These are phyloP conservation scores for Carex myosuroides DNA, from an alignment of 176 grass and related monocot genomes.

Conservation along the genomic window DNA sequence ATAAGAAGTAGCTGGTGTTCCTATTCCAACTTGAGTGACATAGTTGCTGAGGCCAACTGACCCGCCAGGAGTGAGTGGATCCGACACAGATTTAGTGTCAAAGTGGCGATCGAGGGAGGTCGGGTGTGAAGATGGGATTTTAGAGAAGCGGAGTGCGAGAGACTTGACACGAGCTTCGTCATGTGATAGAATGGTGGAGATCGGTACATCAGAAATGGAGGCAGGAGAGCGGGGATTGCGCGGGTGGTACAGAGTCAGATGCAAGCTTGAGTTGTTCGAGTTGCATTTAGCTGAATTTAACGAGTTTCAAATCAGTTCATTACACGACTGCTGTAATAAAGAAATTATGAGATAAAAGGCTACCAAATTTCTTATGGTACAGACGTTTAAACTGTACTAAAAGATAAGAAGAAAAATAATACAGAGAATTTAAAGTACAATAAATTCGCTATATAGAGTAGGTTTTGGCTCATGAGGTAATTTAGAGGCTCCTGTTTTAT, in stretches of 20 bases:
- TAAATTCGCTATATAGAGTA: background rate
- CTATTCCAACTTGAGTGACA: slow-evolving; percentile 56
- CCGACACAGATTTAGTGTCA: slow-evolving; percentile 36
- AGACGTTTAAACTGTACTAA: background rate
- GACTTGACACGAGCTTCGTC: slow-evolving; percentile 30
- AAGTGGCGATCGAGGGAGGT: slow-evolving; percentile 8
- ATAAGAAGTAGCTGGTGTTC: slow-evolving; percentile 48
- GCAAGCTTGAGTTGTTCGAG: background rate
- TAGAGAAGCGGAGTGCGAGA: slow-evolving; percentile 22
- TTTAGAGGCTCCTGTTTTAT: background rate
- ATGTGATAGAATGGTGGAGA: slow-evolving; percentile 29
- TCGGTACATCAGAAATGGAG: slow-evolving; percentile 6
- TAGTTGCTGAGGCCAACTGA: slow-evolving; percentile 71
- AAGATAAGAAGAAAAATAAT: background rate
- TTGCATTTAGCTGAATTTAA: slow-evolving; percentile 11
- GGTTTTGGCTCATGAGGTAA: background rate
- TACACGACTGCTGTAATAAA: background rate
- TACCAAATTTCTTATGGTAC: background rate
- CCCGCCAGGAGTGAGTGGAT: slow-evolving; percentile 50
- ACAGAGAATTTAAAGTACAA: background rate
- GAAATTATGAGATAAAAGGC: background rate
- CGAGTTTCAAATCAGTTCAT: background rate
- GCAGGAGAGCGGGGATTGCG: slow-evolving; percentile 23
- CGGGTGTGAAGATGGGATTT: slow-evolving; percentile 32
- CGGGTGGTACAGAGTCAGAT: slow-evolving; percentile 21